A percentile compares a stretch with the other conserved stretches of the same genome.
Conservation (phyloP, 108 stramenopile genomes). For the Cylindrotheca fusiformis region DNA sequence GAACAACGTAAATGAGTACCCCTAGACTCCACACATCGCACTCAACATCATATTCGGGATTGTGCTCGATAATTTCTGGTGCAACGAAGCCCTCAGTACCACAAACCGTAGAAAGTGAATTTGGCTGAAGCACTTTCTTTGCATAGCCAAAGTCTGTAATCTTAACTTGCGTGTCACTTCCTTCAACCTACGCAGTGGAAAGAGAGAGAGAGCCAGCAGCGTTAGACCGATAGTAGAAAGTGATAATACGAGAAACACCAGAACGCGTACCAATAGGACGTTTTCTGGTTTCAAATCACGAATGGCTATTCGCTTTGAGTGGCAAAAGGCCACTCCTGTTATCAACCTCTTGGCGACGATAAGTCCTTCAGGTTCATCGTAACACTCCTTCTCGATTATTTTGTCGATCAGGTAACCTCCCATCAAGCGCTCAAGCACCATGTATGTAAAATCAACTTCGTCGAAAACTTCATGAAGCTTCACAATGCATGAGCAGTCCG, state of each 20-base stretch:
- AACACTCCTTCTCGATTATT: conserved; percentile 75
- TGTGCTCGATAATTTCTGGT: conserved; percentile 75
- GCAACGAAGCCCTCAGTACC: conserved; percentile 90
- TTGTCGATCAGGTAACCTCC: conserved; percentile 93
- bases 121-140: conserved; percentile 55
- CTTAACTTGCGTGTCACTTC: conserved; percentile 91
- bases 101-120: conserved; percentile 70
- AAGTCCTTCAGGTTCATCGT: conserved; percentile 73
- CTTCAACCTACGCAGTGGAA: conserved; percentile 31
- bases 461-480: conserved; percentile 71
- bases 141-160: conserved; percentile 97
- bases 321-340: conserved; percentile 81
- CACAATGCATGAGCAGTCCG: conserved; percentile 68
- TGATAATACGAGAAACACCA: background rate
- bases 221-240: background rate
- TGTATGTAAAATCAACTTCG: conserved; percentile 63
- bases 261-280: conserved; percentile 47
- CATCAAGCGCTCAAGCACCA: conserved; percentile 72
- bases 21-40: conserved; percentile 96
- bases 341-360: conserved; percentile 58
- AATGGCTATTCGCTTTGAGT: conserved; percentile 71
- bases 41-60: conserved; percentile 65
- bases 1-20: conserved; percentile 89
- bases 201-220: background rate
- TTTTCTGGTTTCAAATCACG: conserved; percentile 90